These are phyloP conservation scores for Pichia occidentalis DNA, from an alignment of 805 yeast genomes.

Conservation along the genomic window DNA sequence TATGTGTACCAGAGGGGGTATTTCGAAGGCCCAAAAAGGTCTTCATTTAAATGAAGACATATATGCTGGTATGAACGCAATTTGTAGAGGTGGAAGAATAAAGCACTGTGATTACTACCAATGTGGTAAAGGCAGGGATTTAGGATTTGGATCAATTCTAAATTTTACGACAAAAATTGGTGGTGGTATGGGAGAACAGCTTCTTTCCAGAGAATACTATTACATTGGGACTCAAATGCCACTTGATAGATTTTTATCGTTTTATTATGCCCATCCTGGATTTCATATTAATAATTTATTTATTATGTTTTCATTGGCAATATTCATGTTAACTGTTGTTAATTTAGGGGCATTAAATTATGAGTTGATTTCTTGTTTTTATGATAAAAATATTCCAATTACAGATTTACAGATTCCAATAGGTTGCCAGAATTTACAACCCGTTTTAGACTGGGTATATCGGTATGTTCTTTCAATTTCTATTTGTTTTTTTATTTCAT, in stretches of 20 bases:
- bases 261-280: constrained; percentile 96
- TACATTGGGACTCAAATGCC: constrained; percentile 87
- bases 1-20: constrained; percentile 94
- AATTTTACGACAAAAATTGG: constrained; percentile 95
- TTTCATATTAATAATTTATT: constrained; percentile 89
- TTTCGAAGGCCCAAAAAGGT: constrained; percentile 92
- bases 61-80: constrained; percentile 90
- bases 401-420: constrained; percentile 69
- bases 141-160: constrained; percentile 87
- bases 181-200: constrained; percentile 98
- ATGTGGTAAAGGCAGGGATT: constrained; percentile 94
- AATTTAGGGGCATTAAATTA: constrained; percentile 73
- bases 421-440: constrained; percentile 81
- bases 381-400: constrained; percentile 58
- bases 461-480: constrained; percentile 84
- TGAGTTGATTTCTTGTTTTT: constrained; percentile 64
- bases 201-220: constrained; percentile 85
- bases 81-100: constrained; percentile 85
- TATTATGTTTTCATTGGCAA: constrained; percentile 78
- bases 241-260: constrained; percentile 81
- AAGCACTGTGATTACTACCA: constrained; percentile 95
- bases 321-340: constrained; percentile 73
- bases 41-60: constrained; percentile 91
- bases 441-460: constrained; percentile 86
- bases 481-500: constrained; percentile 88